phyloP scores from a whole-genome alignment of 108 stramenopile species.

The Parietichytrium sp. region DNA sequence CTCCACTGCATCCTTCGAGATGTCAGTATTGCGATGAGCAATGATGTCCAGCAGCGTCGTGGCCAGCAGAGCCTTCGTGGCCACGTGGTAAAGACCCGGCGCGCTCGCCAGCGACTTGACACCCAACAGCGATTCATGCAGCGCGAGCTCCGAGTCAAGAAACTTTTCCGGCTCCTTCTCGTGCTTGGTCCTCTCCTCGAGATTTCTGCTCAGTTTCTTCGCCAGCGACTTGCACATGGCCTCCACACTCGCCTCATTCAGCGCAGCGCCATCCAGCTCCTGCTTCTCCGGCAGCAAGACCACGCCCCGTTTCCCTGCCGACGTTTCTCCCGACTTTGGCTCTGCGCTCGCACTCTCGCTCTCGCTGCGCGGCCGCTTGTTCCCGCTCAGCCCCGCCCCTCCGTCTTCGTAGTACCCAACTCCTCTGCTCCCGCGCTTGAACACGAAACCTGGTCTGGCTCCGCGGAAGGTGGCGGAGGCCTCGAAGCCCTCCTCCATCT shows the following conservation, averaged over 20 bases:
- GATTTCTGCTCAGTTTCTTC: not conserved
- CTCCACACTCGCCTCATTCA: not conserved
- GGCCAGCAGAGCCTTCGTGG: not conserved
- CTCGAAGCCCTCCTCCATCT: constrained; percentile 21
- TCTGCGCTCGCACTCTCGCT: not conserved
- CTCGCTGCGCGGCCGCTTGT: not conserved
- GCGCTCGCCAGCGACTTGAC: constrained; percentile 7
- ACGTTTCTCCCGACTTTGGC: not conserved
- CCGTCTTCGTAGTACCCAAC: constrained; percentile 42
- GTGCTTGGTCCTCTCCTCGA: constrained; percentile 16
- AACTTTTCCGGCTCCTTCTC: not conserved
- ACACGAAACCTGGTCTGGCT: constrained; percentile 20
- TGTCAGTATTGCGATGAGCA: not conserved
- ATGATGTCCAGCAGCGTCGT: not conserved
- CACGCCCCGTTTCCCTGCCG: not conserved
- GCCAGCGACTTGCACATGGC: constrained; percentile 13
- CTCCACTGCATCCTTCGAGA: not conserved
- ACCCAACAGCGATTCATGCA: not conserved
- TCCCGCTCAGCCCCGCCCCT: not conserved
- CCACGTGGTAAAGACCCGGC: not conserved
- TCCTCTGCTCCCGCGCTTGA: constrained; percentile 17
- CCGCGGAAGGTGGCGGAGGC: not conserved
- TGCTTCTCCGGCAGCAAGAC: too few species aligned
- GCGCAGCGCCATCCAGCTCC: too few species aligned
- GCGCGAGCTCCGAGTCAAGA: not conserved